phyloP scores from a whole-genome alignment of 2,329 filamentous ascomycete genomes.

The Hymenoscyphus fraxineus region DNA sequence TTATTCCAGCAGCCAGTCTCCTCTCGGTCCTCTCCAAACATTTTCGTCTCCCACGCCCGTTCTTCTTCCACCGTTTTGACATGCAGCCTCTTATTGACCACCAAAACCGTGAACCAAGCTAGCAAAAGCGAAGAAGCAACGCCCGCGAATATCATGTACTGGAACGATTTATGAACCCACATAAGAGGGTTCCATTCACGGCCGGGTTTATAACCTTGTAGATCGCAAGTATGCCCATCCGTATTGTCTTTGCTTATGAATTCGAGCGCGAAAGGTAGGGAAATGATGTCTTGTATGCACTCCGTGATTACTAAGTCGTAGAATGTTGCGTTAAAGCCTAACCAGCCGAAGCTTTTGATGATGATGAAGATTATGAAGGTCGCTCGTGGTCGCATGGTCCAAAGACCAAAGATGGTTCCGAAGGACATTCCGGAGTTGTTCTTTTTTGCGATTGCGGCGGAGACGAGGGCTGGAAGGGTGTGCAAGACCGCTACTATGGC shows the following conservation, averaged over 20 bases:
- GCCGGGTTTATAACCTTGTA: background rate
- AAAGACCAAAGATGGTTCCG: background rate
- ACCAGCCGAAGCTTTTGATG: background rate
- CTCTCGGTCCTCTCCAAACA: too few relatives aligned
- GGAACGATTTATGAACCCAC: background rate
- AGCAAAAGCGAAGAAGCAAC: background rate
- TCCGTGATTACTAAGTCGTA: background rate
- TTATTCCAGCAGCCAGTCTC: background rate
- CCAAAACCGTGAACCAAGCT: background rate
- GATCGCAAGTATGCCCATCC: background rate
- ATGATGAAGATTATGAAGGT: slow-evolving; percentile 2
- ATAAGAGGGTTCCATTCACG: background rate
- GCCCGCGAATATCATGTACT: background rate
- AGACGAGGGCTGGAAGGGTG: background rate
- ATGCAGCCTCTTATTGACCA: background rate
- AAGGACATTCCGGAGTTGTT: background rate
- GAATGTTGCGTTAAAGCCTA: background rate
- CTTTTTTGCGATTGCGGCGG: background rate
- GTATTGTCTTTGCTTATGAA: background rate
- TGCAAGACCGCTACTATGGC: background rate
- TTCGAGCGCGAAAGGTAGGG: background rate
- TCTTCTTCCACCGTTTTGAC: background rate
- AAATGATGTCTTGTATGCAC: background rate
- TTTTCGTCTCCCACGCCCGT: background rate
- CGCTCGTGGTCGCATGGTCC: slow-evolving; percentile 1